Evolutionary conservation across 306 rosid species (phyloP).

Genomic region (Vigna unguiculata): DNA sequence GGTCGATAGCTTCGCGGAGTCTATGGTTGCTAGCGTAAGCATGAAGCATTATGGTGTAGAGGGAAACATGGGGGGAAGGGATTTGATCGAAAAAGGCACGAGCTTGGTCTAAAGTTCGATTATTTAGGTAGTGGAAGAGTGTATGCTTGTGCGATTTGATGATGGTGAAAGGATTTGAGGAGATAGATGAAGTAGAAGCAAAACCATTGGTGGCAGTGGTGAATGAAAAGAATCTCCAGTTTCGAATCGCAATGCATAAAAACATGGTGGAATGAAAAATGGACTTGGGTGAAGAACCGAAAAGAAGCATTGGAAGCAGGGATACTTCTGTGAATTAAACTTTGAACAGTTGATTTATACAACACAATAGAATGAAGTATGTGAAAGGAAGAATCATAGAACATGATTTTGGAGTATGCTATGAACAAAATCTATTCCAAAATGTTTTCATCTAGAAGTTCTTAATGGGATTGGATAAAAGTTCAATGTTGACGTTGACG

Average conservation of each 20-base stretch:
- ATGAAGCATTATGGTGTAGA: conserved; percentile 57
- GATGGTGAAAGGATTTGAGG: neutral
- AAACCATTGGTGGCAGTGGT: neutral
- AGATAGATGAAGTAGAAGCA: neutral
- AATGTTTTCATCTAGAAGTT: too few species aligned
- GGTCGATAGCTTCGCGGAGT: conserved; percentile 61
- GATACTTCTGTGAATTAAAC: neutral
- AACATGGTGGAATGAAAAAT: neutral
- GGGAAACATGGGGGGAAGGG: conserved; percentile 52
- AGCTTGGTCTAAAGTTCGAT: conserved; percentile 62
- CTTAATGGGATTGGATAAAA: too few species aligned
- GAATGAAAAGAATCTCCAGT: conserved; percentile 23
- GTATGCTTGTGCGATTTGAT: conserved; percentile 39
- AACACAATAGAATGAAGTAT: too few species aligned
- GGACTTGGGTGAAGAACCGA: neutral
- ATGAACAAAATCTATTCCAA: too few species aligned
- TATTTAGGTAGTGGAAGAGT: conserved; percentile 53
- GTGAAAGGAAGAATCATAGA: too few species aligned
- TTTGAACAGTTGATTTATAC: too few species aligned
- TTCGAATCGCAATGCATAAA: neutral
- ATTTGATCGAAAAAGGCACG: conserved; percentile 57
- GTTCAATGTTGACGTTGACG: too few species aligned
- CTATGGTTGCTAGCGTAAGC: conserved; percentile 54
- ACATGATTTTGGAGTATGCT: too few species aligned
- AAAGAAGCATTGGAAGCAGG: neutral